Evolutionary conservation across 345 rosid species (phyloP).

Genomic region (Bruguiera parviflora): DNA sequence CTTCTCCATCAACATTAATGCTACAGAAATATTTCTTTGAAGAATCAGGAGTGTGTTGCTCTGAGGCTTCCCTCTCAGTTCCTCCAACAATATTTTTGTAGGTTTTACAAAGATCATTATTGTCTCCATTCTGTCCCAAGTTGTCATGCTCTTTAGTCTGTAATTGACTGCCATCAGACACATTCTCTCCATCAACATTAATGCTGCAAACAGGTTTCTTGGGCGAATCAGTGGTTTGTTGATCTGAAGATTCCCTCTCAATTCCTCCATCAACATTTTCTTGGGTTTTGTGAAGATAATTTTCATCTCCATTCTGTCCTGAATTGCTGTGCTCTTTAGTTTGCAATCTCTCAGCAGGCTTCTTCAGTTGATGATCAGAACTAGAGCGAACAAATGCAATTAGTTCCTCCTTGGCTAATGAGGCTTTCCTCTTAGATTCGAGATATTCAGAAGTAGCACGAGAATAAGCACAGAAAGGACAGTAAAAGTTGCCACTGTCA

Average conservation of each 20-base stretch:
- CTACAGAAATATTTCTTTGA: slow-evolving; percentile 18
- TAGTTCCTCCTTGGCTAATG: slow-evolving; percentile 39
- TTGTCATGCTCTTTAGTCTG: no score
- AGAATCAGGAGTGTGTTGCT: slow-evolving; percentile 9
- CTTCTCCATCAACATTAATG: slow-evolving; percentile 6
- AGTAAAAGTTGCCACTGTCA: slow-evolving; percentile 37
- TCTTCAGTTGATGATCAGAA: slow-evolving; percentile 18
- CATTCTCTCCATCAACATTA: no score
- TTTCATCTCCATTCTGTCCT: slow-evolving; percentile 17
- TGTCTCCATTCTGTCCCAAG: no score
- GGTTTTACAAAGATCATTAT: neutral
- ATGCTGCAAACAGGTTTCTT: no score
- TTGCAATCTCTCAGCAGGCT: slow-evolving; percentile 10
- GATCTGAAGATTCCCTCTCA: no score
- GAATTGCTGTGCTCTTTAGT: slow-evolving; percentile 12
- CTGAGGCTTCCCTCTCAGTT: slow-evolving; percentile 23
- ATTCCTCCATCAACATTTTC: no score
- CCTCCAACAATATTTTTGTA: slow-evolving; percentile 13
- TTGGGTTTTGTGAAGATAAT: neutral
- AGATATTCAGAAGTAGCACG: slow-evolving; percentile 39
- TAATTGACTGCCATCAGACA: no score
- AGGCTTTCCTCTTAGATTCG: slow-evolving; percentile 35
- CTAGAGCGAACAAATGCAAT: slow-evolving; percentile 26
- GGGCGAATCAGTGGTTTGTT: no score
- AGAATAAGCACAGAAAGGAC: slow-evolving; percentile 58